Evolutionary conservation across 2,329 filamentous ascomycete species (phyloP), one percentile per base, ranked within the genome.

Genomic region (Fragosphaeria purpurea): DNA sequence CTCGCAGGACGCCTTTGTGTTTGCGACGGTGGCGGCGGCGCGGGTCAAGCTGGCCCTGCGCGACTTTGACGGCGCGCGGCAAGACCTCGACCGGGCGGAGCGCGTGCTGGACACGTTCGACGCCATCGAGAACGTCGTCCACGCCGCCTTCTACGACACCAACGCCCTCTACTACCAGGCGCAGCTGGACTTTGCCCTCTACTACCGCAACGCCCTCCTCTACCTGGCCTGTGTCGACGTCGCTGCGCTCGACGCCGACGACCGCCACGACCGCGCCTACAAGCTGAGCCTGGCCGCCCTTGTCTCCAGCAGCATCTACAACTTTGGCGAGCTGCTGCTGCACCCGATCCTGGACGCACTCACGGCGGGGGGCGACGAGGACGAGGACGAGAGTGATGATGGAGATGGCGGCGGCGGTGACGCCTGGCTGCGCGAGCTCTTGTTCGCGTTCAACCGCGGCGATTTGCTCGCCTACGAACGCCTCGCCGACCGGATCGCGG

Each of bases 291-390:
- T 97, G 49, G 89, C 93, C 33, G 93, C 93, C 8, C 78, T 98
- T 7, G 86, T 96, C 40, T 96, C 90, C 47, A 87, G 91, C 62
- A 88, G 82, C 61, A 98, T 97, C 72, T 97, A 98, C 80, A 98
- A 98, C 75, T 98, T 98, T 61, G 93, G 93, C 67, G 93, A 98
- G 74, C 83, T 98, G n/a, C 81, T 98, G 35, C 80, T 98, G 59
- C 93, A 98, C 67, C 93, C 93, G 4, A 95, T 98, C 63, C 83
- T 98, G 56, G 87, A 95, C 63, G 84, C 86, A 22, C 80, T 98
- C 48, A 42, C 50, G 2, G 64, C 66, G 31, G 53, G 48, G 10
- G 46, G 42, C 39, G 51, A 47, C 46, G 34, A 46, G 22, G 44
- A 43, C 42, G 83, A 85, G 31, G 78, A 83, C 41, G 22, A 22